These are phyloP conservation scores for Candida gorgasii DNA, from an alignment of 805 yeast species.

Conservation along the genomic window DNA sequence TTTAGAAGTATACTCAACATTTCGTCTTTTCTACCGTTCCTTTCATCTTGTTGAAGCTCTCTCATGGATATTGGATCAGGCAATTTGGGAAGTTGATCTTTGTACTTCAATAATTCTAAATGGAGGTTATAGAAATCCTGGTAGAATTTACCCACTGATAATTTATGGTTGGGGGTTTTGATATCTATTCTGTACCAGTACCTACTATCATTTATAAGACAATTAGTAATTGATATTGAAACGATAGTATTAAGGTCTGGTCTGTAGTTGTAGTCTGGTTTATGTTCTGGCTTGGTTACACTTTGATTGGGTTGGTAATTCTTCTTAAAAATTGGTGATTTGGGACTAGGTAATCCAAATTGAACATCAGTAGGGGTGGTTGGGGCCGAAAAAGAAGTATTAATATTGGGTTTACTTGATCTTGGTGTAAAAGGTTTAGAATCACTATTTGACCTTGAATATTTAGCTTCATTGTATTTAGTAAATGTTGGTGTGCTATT, in stretches of 20 bases:
- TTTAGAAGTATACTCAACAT: slow-evolving; percentile 17
- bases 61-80: slow-evolving; percentile 30
- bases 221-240: slow-evolving; percentile 24
- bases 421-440: neutral
- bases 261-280: no score
- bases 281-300: no score
- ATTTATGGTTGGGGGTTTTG: slow-evolving; percentile 19
- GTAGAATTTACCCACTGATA: slow-evolving; percentile 31
- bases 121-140: slow-evolving; percentile 41
- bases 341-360: slow-evolving; percentile 7
- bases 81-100: slow-evolving; percentile 25
- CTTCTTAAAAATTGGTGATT: slow-evolving; percentile 4
- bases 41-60: slow-evolving; percentile 11
- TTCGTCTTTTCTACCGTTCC: slow-evolving; percentile 9
- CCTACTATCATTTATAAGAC: slow-evolving; percentile 26
- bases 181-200: slow-evolving; percentile 38
- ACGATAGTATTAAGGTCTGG: neutral
- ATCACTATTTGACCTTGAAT: slow-evolving; percentile 8
- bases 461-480: no score
- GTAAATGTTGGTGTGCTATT: neutral
- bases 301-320: slow-evolving; percentile 6
- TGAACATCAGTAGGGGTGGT: neutral
- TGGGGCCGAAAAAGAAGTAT: slow-evolving; percentile 1
- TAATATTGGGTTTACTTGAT: neutral
- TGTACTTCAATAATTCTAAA: slow-evolving; percentile 14